Conservation (phyloP, 179 eudicot genomes). For the Silene vulgaris region DNA sequence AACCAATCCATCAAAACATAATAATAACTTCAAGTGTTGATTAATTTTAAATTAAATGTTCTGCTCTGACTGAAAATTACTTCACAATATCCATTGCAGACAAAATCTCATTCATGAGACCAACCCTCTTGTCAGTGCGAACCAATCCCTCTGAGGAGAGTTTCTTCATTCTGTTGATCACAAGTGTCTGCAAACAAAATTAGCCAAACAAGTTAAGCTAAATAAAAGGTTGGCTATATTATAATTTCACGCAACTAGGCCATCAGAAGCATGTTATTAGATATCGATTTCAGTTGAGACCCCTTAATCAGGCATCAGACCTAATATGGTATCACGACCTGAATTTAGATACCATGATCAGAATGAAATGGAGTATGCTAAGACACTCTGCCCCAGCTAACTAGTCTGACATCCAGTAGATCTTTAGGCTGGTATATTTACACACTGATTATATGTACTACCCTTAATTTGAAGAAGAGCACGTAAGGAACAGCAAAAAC, state of each 20-base stretch:
- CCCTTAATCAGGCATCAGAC: neutral
- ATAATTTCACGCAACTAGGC: neutral
- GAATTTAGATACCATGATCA: neutral
- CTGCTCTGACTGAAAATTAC: neutral
- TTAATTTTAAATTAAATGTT: neutral
- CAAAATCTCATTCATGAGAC: conserved; percentile 87
- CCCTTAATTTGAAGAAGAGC: neutral
- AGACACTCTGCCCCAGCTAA: neutral
- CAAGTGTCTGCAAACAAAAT: conserved; percentile 41
- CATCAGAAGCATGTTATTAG: neutral
- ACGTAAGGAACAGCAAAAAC: too few species aligned
- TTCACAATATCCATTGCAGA: conserved; percentile 75
- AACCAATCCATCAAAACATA: neutral
- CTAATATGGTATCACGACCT: neutral
- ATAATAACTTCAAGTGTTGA: neutral
- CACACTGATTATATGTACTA: neutral
- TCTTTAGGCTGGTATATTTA: neutral
- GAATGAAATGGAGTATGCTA: neutral
- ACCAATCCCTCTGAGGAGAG: conserved; percentile 62
- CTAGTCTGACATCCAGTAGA: neutral
- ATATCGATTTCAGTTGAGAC: neutral
- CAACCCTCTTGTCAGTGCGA: conserved; percentile 85
- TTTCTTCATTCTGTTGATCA: conserved; percentile 67
- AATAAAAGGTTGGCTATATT: too few species aligned
- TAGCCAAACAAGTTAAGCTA: too few species aligned